Percentiles rank a stretch among this genome's conserved stretches.
These are phyloP conservation scores for Capronia coronata DNA, from an alignment of 2,329 filamentous ascomycete species.

Conservation along the genomic window DNA sequence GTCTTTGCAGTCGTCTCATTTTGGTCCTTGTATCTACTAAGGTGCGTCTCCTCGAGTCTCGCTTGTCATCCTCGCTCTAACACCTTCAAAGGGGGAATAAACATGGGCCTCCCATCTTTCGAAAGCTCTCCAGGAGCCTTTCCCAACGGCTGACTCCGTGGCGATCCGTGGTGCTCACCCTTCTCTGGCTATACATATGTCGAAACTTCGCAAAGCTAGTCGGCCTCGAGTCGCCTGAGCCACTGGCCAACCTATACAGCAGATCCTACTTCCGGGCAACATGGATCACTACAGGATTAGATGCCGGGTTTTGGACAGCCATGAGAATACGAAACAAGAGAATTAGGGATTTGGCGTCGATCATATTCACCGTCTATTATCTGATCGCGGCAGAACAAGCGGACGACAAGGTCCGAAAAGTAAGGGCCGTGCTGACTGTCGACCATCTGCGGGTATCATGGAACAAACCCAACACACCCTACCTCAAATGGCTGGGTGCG, in stretches of 20 bases:
- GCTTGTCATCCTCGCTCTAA: constrained; percentile 21
- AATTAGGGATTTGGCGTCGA: constrained; percentile 72
- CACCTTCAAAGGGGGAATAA: constrained; percentile 60
- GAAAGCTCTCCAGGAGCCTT: constrained; percentile 64
- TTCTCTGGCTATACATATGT: constrained; percentile 83
- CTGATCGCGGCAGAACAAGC: constrained; percentile 87
- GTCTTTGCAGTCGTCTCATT: constrained; percentile 86
- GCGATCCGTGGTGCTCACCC: constrained; percentile 80
- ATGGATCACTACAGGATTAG: constrained; percentile 89
- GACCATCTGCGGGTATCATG: constrained; percentile 88
- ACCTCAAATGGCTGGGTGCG: constrained; percentile 65
- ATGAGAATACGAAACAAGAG: constrained; percentile 82
- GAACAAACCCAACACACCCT: constrained; percentile 91
- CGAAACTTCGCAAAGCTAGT: constrained; percentile 92
- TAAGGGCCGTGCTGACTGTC: constrained; percentile 76
- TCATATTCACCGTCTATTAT: constrained; percentile 85
- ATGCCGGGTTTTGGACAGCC: constrained; percentile 96
- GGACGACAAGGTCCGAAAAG: constrained; percentile 91
- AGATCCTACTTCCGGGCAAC: constrained; percentile 90
- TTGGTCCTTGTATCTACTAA: constrained; percentile 78
- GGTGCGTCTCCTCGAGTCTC: constrained; percentile 45
- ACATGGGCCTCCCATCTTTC: constrained; percentile 76
- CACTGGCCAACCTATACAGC: constrained; percentile 88
- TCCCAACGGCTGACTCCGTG: constrained; percentile 71
- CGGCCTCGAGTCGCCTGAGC: constrained; percentile 85